These are phyloP conservation scores for Colletotrichum graminicola DNA, from an alignment of 2,329 filamentous ascomycete genomes.

Conservation along the genomic window DNA sequence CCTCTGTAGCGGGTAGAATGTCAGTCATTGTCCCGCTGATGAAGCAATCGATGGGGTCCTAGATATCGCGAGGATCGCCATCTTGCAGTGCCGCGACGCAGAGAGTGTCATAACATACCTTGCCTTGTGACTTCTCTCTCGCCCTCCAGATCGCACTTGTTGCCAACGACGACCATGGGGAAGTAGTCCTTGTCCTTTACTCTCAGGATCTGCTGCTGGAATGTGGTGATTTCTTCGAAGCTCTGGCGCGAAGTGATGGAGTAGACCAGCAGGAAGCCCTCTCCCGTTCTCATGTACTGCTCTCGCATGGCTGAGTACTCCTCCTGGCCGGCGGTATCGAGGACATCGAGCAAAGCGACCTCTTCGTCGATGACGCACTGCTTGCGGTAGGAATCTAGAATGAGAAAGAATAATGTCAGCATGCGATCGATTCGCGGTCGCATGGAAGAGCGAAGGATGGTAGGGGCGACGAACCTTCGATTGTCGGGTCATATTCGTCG, in stretches of 20 bases:
- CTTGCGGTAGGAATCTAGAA: constrained; percentile 97
- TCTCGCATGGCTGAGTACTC: constrained; percentile 99
- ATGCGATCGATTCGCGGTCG: constrained; percentile 29
- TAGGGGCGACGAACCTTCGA: constrained; percentile 79
- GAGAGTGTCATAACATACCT: constrained; percentile 69
- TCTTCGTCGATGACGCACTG: constrained; percentile 99
- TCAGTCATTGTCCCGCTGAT: constrained; percentile 7
- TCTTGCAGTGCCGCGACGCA: constrained; percentile 18
- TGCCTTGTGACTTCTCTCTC: constrained; percentile 93
- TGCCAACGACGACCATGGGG: constrained; percentile 98
- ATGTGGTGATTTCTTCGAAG: constrained; percentile 98
- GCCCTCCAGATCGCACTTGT: constrained; percentile 97
- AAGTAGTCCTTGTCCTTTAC: constrained; percentile 99
- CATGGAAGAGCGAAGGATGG: constrained; percentile 20
- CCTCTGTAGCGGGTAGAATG: constrained; percentile 71
- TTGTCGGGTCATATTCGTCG: constrained; percentile 99
- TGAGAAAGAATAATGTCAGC: constrained; percentile 43
- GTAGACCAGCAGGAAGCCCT: constrained; percentile 97
- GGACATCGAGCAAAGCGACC: constrained; percentile 95
- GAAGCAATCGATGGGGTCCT: not conserved
- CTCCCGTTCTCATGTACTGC: constrained; percentile 99
- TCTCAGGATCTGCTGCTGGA: constrained; percentile 97
- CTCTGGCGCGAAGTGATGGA: constrained; percentile 97
- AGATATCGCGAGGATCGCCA: not conserved
- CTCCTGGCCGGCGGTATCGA: constrained; percentile 98